phyloP scores from a whole-genome alignment of 2,329 filamentous ascomycete genomes.

The Scorias spongiosa region DNA sequence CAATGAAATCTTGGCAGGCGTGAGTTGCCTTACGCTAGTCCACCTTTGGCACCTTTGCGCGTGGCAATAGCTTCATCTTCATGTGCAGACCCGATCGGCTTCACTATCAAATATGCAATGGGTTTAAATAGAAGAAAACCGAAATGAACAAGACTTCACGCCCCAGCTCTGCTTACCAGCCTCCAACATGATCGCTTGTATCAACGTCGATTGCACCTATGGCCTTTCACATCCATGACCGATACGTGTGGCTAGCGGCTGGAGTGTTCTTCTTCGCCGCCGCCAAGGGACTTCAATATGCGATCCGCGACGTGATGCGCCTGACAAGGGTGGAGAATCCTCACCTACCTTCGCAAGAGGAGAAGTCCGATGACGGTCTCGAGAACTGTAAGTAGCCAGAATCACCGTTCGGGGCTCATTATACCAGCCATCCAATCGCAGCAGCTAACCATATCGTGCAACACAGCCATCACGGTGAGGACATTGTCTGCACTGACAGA shows the following conservation, averaged over 20 bases:
- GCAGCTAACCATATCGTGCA: not conserved
- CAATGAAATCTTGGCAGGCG: not conserved
- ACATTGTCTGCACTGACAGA: slow-evolving; percentile 26
- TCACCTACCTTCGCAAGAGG: slow-evolving; percentile 35
- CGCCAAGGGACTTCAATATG: slow-evolving; percentile 40
- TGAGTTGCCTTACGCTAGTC: not conserved
- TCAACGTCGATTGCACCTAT: slow-evolving; percentile 8
- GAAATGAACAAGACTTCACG: no score
- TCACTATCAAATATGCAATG: no score
- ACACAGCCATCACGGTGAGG: slow-evolving; percentile 24
- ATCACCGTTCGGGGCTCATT: no score
- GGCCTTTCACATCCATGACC: slow-evolving; percentile 26
- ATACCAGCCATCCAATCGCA: no score
- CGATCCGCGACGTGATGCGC: slow-evolving; percentile 45
- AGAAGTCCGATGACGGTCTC: slow-evolving; percentile 55
- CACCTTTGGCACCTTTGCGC: not conserved
- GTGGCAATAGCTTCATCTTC: no score
- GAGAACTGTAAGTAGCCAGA: slow-evolving; percentile 35
- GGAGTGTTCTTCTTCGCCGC: slow-evolving; percentile 44
- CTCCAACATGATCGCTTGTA: no score
- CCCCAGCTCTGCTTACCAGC: no score
- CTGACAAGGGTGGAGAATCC: slow-evolving; percentile 42
- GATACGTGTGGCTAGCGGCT: slow-evolving; percentile 32
- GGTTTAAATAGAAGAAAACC: no score
- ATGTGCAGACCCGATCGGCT: no score